These are phyloP conservation scores for Scleromitrula shiraiana DNA, from an alignment of 2,329 filamentous ascomycete species.

Conservation along the genomic window DNA sequence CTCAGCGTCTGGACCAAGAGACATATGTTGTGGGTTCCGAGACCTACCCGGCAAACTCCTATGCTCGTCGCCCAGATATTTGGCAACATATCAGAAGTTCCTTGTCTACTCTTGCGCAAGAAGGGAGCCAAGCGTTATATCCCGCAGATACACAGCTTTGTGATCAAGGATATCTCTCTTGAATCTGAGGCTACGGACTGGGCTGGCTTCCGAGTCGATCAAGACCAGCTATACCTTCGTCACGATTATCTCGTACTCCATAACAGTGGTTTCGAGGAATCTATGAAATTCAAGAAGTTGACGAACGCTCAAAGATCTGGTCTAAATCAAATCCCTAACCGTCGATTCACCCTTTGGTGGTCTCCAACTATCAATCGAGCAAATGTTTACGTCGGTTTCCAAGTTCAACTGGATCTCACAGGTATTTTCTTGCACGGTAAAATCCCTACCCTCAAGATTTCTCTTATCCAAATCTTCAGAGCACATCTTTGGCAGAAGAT, in stretches of 20 bases:
- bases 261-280: constrained; percentile 36
- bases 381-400: constrained; percentile 98
- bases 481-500: constrained; percentile 99
- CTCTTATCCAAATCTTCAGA: constrained; percentile 96
- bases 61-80: no score
- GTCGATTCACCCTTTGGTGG: constrained; percentile 98
- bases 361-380: constrained; percentile 79
- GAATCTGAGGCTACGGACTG: constrained; percentile 38
- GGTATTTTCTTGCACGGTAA: constrained; percentile 99
- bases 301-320: constrained; percentile 95
- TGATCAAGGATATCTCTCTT: constrained; percentile 35
- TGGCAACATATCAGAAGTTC: no score
- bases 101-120: no score
- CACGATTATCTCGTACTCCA: constrained; percentile 42
- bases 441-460: constrained; percentile 96
- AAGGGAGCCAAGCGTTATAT: no score
- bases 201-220: constrained; percentile 43
- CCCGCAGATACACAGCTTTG: no score
- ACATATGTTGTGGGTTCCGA: no score
- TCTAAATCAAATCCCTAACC: constrained; percentile 97
- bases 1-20: no score
- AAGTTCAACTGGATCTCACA: constrained; percentile 93
- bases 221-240: constrained; percentile 43
- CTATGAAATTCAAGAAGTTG: constrained; percentile 98
- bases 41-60: no score